A percentile compares a stretch with the other conserved stretches of the same genome.
phyloP scores from a whole-genome alignment of 2,329 filamentous ascomycete genomes.

The Chrysoporthe puriensis region DNA sequence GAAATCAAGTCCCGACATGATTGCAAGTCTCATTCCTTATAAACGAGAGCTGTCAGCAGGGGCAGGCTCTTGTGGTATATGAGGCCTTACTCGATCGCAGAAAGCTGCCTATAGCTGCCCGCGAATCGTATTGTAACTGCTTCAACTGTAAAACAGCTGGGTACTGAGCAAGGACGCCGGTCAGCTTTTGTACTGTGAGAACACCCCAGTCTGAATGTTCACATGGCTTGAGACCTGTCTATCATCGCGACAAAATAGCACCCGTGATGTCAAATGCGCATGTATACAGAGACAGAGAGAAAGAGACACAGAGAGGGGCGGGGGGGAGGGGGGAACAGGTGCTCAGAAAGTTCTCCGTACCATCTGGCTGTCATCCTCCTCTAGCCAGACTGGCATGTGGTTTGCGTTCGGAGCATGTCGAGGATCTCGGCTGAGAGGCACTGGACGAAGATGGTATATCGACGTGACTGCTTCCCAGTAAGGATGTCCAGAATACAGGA shows the following conservation, averaged over 20 bases:
- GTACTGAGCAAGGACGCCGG: not conserved
- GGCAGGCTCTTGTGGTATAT: not conserved
- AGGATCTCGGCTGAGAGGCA: not conserved
- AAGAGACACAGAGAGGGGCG: too few species aligned
- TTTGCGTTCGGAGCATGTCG: not conserved
- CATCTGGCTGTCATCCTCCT: not conserved
- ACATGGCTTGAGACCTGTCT: too few species aligned
- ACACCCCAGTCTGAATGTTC: too few species aligned
- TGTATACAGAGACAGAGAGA: too few species aligned
- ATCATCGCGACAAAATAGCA: too few species aligned
- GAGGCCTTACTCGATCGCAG: not conserved
- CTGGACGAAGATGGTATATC: not conserved
- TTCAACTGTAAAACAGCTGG: not conserved
- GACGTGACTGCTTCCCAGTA: not conserved
- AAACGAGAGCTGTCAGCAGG: not conserved
- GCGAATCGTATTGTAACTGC: not conserved
- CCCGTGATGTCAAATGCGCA: not conserved
- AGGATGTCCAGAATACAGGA: not conserved
- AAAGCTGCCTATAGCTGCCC: not conserved
- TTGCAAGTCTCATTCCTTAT: not conserved
- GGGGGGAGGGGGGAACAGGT: too few species aligned
- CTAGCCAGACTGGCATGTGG: not conserved
- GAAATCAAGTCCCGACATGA: not conserved
- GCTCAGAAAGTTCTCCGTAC: not conserved
- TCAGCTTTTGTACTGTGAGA: not conserved